A percentile compares a stretch with the other conserved stretches of the same genome.
Evolutionary conservation across 1,139 yeast genomes (phyloP).

Genomic region (Geotrichum macrosporum): DNA sequence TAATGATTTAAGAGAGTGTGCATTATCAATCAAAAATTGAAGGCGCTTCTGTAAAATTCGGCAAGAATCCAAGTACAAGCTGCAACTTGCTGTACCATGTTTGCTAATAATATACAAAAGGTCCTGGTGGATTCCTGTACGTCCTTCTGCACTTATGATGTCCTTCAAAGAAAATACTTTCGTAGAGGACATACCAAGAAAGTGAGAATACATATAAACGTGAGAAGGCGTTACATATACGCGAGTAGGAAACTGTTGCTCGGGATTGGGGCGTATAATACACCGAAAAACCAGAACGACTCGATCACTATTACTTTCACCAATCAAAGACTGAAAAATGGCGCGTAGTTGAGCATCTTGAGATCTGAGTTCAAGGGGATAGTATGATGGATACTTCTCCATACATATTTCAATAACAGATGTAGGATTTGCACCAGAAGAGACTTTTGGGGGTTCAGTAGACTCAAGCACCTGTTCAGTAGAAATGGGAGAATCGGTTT

Average conservation of each 20-base stretch:
- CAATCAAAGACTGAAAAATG: constrained; percentile 52
- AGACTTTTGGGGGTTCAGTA: no score
- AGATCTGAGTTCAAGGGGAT: constrained; percentile 57
- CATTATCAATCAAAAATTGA: constrained; percentile 53
- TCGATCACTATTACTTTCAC: constrained; percentile 49
- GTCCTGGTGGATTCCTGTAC: constrained; percentile 50
- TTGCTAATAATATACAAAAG: constrained; percentile 54
- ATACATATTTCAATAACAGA: constrained; percentile 21
- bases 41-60: constrained; percentile 48
- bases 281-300: constrained; percentile 65
- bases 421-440: no score
- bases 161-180: constrained; percentile 48
- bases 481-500: constrained; percentile 6
- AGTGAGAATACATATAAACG: constrained; percentile 64
- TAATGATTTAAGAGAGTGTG: constrained; percentile 46
- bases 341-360: constrained; percentile 79
- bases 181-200: constrained; percentile 72
- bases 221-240: constrained; percentile 60
- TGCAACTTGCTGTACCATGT: constrained; percentile 48
- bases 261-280: constrained; percentile 65
- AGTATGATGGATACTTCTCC: constrained; percentile 53
- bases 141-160: constrained; percentile 57
- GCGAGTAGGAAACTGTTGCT: constrained; percentile 69
- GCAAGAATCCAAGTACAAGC: constrained; percentile 64
- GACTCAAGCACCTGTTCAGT: no score